A percentile compares a stretch with the other conserved stretches of the same genome.
Evolutionary conservation across 2,329 filamentous ascomycete species (phyloP).

Genomic region (Pseudopyricularia cyperi): DNA sequence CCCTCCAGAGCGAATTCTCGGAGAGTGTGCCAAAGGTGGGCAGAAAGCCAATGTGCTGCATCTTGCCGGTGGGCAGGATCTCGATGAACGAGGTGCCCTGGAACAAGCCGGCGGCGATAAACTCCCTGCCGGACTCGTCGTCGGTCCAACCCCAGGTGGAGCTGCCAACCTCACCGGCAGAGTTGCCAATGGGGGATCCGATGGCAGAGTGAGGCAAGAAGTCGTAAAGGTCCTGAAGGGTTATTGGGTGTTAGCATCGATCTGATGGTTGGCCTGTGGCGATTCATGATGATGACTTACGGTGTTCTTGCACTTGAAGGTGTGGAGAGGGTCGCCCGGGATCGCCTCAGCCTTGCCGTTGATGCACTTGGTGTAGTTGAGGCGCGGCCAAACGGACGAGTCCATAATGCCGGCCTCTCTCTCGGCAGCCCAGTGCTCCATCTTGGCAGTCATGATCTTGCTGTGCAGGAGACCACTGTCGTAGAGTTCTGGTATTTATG

Average conservation of each 20-base stretch:
- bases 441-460: slow-evolving; percentile 1
- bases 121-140: slow-evolving; percentile 34
- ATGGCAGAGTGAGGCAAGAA: slow-evolving; percentile 3
- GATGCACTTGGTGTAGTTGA: slow-evolving; percentile 4
- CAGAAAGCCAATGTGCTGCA: slow-evolving; percentile 38
- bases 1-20: slow-evolving; percentile 26
- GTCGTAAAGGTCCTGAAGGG: slow-evolving; percentile 2
- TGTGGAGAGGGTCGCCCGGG: slow-evolving; percentile 3
- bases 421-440: slow-evolving; percentile 2
- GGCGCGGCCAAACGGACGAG: slow-evolving; percentile 2
- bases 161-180: slow-evolving; percentile 2
- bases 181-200: background rate
- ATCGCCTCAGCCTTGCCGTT: slow-evolving; percentile 2
- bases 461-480: slow-evolving; percentile 1
- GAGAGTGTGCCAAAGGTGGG: slow-evolving; percentile 21
- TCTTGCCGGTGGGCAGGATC: slow-evolving; percentile 33
- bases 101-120: slow-evolving; percentile 38
- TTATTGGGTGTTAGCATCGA: background rate
- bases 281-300: too few relatives aligned
- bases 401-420: slow-evolving; percentile 1
- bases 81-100: slow-evolving; percentile 43
- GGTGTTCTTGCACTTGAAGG: slow-evolving; percentile 4
- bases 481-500: background rate
- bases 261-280: background rate
- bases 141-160: slow-evolving; percentile 31